Conservation (phyloP, 139 green algal species). For the Volvox africanus region DNA sequence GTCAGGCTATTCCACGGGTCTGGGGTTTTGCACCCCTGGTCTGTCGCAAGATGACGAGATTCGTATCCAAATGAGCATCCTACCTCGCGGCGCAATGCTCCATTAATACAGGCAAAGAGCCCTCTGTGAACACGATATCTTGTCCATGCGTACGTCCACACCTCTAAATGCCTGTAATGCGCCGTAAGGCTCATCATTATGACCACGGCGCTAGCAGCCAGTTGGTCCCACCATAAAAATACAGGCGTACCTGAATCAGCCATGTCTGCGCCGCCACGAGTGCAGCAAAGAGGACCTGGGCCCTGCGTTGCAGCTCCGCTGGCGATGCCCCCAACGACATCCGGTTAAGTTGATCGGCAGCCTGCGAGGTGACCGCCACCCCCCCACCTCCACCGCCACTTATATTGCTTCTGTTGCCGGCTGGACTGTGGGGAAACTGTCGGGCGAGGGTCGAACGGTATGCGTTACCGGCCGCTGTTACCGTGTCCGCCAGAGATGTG, state of each 20-base stretch:
- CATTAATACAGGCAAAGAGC: no score
- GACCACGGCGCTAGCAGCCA: no score
- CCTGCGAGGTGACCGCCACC: not conserved
- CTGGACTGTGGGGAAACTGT: not conserved
- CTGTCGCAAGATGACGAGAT: no score
- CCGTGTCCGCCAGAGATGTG: not conserved
- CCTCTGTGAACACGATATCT: no score
- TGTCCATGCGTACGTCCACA: no score
- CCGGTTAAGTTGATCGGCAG: not conserved
- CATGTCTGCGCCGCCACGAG: constrained; percentile 38
- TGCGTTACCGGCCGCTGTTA: not conserved
- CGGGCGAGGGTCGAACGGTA: constrained; percentile 7
- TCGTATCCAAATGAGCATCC: no score
- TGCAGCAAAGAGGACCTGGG: constrained; percentile 24
- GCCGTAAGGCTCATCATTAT: no score
- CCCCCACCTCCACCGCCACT: not conserved
- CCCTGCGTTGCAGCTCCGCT: not conserved
- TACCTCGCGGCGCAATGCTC: no score
- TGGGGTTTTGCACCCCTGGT: no score
- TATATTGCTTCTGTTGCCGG: not conserved
- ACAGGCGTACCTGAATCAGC: constrained; percentile 22
- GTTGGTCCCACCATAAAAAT: not conserved
- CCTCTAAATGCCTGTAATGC: no score
- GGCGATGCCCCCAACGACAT: constrained; percentile 11
- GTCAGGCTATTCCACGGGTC: no score